Base-by-base conservation (phyloP, 192 early-diverging fungal species). In the Linnemannia exigua region DNA sequence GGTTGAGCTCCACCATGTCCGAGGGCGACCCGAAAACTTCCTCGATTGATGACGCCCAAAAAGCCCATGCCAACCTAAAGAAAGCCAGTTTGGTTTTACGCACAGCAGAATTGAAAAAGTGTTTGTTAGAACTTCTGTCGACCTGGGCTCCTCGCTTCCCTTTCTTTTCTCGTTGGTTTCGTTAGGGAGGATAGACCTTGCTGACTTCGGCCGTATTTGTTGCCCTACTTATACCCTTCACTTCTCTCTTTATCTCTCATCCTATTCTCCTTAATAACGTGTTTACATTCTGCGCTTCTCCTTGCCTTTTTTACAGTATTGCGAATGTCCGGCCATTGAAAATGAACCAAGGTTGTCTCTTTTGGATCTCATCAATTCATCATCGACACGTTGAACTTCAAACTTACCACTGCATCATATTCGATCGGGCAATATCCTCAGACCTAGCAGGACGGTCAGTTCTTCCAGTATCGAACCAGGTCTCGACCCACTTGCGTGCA, bases 11-110 rank as follows among this genome's bases (percentile, higher is more conserved):
- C 33, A 79, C 70, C 35, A 82, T 74, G 67, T 80, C 83, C 14
- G 82, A 66, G 0, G 83, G 35, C 20, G 87, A 84, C 0, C 73
- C 35, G 25, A 61, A 74, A 20, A 91, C 88, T 15, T 77, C 35
- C 14, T 90, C 87, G 9, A 90, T 61, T 12, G 87, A 31, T 38
- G 76, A 77, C 41, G 79, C 75, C 89, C 90, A 92, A 47, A 91
- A 90, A 50, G 90, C 83, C 88, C 91, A 91, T 67, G 90, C 88
- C 52, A 91, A 70, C 91, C 91, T 92, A 87, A 70, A 51, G 31
- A 63, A 63, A 48, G 46, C 35, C 28, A 36, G 22, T 28, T 36
- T 16, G 37, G 51, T 15, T n/a, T 14, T 12, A 31, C 9, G 3
- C 67, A 35, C 67, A 69, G 38, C 67, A 31, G 31, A 31, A 75